These are phyloP conservation scores for Sarcodon sp. DNA, from an alignment of 768 basidiomycete genomes.

Conservation along the genomic window DNA sequence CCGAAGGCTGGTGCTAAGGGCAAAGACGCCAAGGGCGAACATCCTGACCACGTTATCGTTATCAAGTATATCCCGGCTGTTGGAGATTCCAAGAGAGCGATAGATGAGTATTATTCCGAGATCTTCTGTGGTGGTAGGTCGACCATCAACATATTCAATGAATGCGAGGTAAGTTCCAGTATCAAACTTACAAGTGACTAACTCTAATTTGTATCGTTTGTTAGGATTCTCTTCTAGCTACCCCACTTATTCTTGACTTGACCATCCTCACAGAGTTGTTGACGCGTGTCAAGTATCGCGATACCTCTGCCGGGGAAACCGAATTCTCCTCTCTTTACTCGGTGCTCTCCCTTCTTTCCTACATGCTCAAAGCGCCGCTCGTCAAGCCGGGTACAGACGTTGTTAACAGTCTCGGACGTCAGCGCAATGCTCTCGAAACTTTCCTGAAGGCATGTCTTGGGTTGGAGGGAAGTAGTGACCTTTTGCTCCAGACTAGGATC, in stretches of 20 bases:
- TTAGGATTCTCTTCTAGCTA: constrained; percentile 89
- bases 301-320: constrained; percentile 25
- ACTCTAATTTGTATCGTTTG: constrained; percentile 4
- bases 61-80: constrained; percentile 97
- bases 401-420: constrained; percentile 89
- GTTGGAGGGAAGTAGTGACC: constrained; percentile 69
- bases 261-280: constrained; percentile 88
- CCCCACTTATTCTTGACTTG: constrained; percentile 91
- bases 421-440: constrained; percentile 85
- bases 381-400: constrained; percentile 92
- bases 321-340: constrained; percentile 83
- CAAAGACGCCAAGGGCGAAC: constrained; percentile 71
- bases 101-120: constrained; percentile 98
- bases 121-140: constrained; percentile 93
- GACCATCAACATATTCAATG: constrained; percentile 95
- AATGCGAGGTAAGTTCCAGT: constrained; percentile 63
- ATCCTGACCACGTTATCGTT: constrained; percentile 93
- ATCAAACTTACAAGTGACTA: background rate
- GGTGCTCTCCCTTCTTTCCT: constrained; percentile 84
- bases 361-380: constrained; percentile 98
- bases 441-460: constrained; percentile 95
- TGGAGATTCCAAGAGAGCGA: constrained; percentile 96
- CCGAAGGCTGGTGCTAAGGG: constrained; percentile 41
- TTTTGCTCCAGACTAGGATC: constrained; percentile 77
- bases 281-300: constrained; percentile 85